phyloP scores from a whole-genome alignment of 257 asterid genomes.

The Solanum neorickii region DNA sequence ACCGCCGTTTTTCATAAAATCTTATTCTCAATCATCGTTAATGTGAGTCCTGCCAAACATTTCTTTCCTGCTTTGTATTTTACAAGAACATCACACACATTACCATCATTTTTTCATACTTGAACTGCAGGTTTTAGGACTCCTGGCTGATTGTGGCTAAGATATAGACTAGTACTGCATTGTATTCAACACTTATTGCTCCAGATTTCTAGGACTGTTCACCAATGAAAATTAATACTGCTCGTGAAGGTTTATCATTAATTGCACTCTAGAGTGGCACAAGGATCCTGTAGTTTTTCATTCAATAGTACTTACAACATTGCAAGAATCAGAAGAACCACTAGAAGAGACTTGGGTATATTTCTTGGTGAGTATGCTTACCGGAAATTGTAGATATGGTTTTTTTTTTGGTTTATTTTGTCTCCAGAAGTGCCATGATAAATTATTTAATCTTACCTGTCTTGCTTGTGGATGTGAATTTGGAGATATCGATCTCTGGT shows the following conservation, averaged over 20 bases:
- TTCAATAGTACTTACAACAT: slow-evolving; percentile 31
- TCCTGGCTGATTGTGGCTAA: slow-evolving; percentile 56
- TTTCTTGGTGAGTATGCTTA: slow-evolving; percentile 48
- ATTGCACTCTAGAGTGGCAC: slow-evolving; percentile 34
- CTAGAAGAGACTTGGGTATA: slow-evolving; percentile 28
- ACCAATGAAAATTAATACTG: slow-evolving; percentile 34
- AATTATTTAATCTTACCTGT: neutral
- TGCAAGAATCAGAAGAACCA: slow-evolving; percentile 27
- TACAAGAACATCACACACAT: slow-evolving; percentile 19
- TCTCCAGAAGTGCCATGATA: neutral
- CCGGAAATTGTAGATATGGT: neutral
- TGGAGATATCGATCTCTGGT: neutral
- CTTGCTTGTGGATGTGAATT: neutral
- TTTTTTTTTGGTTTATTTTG: neutral
- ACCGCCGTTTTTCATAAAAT: neutral
- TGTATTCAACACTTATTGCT: slow-evolving; percentile 34
- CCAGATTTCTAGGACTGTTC: slow-evolving; percentile 17
- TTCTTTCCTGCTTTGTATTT: neutral
- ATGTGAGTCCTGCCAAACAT: neutral
- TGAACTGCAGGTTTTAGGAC: slow-evolving; percentile 70
- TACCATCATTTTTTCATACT: slow-evolving; percentile 45
- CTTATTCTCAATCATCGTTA: neutral
- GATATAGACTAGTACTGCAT: slow-evolving; percentile 30
- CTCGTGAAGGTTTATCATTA: slow-evolving; percentile 47
- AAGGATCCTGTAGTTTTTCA: slow-evolving; percentile 41